Conservation (phyloP, 768 basidiomycete species). For the Cytidiella melzeri region DNA sequence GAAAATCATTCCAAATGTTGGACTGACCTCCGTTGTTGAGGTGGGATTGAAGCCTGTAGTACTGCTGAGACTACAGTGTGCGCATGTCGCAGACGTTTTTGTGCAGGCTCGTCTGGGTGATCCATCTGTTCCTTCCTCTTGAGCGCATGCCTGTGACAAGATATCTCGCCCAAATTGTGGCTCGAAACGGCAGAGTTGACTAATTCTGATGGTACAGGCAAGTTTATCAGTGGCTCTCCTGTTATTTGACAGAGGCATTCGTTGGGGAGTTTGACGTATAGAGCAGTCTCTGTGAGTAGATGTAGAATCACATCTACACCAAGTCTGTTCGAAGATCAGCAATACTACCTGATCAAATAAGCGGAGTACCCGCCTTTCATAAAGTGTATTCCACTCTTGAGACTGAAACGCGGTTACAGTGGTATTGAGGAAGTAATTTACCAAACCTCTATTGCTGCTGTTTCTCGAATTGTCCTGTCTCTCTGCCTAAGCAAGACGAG, state of each 20-base stretch:
- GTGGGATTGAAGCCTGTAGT: too few relatives aligned
- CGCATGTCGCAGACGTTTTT: conserved; percentile 16
- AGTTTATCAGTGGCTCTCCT: conserved; percentile 58
- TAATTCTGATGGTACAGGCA: conserved; percentile 31
- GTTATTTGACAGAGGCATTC: conserved; percentile 80
- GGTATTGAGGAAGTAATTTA: conserved; percentile 67
- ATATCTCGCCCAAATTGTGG: too few relatives aligned
- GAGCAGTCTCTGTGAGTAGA: conserved; percentile 64
- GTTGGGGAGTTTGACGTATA: conserved; percentile 78
- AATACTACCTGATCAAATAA: background rate
- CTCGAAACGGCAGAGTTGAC: too few relatives aligned
- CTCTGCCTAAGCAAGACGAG: background rate
- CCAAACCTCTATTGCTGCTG: background rate
- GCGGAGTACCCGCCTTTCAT: conserved; percentile 43
- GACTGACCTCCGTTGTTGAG: too few relatives aligned
- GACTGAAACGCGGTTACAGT: conserved; percentile 60
- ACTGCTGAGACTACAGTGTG: too few relatives aligned
- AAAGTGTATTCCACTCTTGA: conserved; percentile 59
- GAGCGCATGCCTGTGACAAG: background rate
- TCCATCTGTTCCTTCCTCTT: conserved; percentile 4
- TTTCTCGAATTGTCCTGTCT: background rate
- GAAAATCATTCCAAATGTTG: too few relatives aligned
- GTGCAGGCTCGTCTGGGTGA: conserved; percentile 13
- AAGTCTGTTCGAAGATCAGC: conserved; percentile 40
- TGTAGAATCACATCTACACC: conserved; percentile 75